These are phyloP conservation scores for Goffeauzyma gilvescens DNA, from an alignment of 768 basidiomycete species.

Conservation along the genomic window DNA sequence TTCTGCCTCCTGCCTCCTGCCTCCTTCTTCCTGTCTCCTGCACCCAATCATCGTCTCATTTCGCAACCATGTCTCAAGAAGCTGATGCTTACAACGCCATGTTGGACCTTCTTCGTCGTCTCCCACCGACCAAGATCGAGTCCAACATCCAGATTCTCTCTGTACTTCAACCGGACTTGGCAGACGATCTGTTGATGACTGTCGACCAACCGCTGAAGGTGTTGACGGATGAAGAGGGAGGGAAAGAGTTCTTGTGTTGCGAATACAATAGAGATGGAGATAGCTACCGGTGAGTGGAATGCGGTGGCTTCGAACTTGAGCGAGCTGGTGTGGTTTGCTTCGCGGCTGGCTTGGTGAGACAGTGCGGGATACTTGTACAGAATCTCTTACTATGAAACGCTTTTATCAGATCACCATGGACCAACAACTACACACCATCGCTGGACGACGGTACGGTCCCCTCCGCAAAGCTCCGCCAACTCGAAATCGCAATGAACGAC, in stretches of 20 bases:
- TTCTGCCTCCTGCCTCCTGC: too few species aligned
- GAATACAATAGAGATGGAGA: conserved; percentile 87
- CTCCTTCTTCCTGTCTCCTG: too few species aligned
- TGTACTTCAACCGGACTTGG: conserved; percentile 70
- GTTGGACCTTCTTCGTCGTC: conserved; percentile 84
- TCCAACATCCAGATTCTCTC: conserved; percentile 69
- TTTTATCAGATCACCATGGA: conserved; percentile 74
- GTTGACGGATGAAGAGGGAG: conserved; percentile 49
- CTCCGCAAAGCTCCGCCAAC: conserved; percentile 60
- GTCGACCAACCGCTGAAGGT: conserved; percentile 86
- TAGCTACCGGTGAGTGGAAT: conserved; percentile 53
- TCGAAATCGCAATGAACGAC: conserved; percentile 84
- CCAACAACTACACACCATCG: conserved; percentile 83
- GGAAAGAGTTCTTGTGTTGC: conserved; percentile 77
- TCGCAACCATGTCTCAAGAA: too few species aligned
- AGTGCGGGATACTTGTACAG: background rate
- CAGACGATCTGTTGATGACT: conserved; percentile 81
- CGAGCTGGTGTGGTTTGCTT: background rate
- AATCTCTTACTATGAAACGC: too few species aligned
- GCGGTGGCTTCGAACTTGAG: background rate
- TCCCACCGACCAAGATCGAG: conserved; percentile 78
- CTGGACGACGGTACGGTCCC: conserved; percentile 77
- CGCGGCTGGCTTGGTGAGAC: background rate
- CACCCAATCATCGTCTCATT: too few species aligned
- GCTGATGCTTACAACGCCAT: conserved; percentile 50